Evolutionary conservation across 2,329 filamentous ascomycete genomes (phyloP).

Genomic region (Waltergamsia citrina): DNA sequence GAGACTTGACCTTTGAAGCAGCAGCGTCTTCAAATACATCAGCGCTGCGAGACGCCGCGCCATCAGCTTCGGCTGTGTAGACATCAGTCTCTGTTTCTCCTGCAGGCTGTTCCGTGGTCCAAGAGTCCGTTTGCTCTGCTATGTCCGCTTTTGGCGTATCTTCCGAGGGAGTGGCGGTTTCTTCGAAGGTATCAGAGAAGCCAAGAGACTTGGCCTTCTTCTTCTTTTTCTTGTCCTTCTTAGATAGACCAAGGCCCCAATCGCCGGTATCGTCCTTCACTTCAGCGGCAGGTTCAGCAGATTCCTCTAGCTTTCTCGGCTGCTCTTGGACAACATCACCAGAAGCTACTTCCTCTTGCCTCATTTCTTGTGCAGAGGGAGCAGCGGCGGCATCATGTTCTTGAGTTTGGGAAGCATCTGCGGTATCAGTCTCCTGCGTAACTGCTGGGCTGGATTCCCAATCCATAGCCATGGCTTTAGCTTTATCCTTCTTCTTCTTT

Average conservation of each 20-base stretch:
- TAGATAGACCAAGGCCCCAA: slow-evolving; percentile 8
- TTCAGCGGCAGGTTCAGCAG: too few relatives aligned
- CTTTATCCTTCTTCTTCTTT: slow-evolving; percentile 12
- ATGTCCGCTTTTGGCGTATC: slow-evolving; percentile 1
- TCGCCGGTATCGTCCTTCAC: too few relatives aligned
- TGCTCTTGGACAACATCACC: too few relatives aligned
- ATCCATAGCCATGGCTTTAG: slow-evolving; percentile 1
- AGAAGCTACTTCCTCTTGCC: background rate
- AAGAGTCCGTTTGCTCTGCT: slow-evolving; percentile 2
- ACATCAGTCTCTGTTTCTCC: too few relatives aligned
- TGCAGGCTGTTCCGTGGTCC: background rate
- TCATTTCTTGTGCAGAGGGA: too few relatives aligned
- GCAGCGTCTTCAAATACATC: too few relatives aligned
- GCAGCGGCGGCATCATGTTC: background rate
- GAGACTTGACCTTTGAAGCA: background rate
- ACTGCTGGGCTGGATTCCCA: too few relatives aligned
- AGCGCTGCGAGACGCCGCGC: too few relatives aligned
- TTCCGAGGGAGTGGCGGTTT: background rate
- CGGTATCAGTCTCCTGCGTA: too few relatives aligned
- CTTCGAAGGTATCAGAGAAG: background rate
- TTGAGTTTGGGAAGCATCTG: too few relatives aligned
- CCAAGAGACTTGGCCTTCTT: slow-evolving; percentile 7
- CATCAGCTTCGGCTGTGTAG: too few relatives aligned
- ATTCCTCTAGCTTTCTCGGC: too few relatives aligned
- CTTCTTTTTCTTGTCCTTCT: slow-evolving; percentile 20